These are phyloP conservation scores for Stachybotrys echinatus DNA, from an alignment of 2,329 filamentous ascomycete genomes.

Conservation along the genomic window DNA sequence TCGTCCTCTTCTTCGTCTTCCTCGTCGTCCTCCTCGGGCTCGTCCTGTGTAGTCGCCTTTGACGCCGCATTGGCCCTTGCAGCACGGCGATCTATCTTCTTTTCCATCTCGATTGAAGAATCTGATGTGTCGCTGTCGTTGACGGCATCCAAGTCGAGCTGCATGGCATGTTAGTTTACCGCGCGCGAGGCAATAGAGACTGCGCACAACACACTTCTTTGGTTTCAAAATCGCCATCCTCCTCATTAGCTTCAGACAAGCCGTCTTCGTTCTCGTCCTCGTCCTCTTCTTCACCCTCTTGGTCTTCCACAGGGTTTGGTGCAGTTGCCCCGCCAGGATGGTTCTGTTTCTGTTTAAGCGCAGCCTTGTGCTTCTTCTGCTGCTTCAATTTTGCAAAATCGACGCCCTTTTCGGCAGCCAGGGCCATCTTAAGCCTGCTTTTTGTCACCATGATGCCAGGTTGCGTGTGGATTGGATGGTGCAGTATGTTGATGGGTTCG, in stretches of 20 bases:
- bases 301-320: constrained; percentile 12
- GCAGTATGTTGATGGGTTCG: constrained; percentile 5
- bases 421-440: constrained; percentile 47
- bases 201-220: constrained; percentile 20
- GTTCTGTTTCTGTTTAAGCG: constrained; percentile 29
- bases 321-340: constrained; percentile 13
- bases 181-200: constrained; percentile 1
- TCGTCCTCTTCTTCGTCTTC: constrained; percentile 70
- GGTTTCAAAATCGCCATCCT: constrained; percentile 30
- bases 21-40: constrained; percentile 46
- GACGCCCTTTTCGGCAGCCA: constrained; percentile 48
- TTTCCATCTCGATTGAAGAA: constrained; percentile 72
- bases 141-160: constrained; percentile 50
- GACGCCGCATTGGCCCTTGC: constrained; percentile 18
- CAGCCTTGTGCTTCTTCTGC: constrained; percentile 40
- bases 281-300: constrained; percentile 23
- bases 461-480: constrained; percentile 9
- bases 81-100: constrained; percentile 52
- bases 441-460: constrained; percentile 31
- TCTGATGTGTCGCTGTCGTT: constrained; percentile 61
- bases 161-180: constrained; percentile 2
- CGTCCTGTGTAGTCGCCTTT: constrained; percentile 6
- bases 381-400: constrained; percentile 49
- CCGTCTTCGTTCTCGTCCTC: constrained; percentile 18
- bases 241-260: constrained; percentile 20